A percentile compares a stretch with the other conserved stretches of the same genome.
Evolutionary conservation across 768 basidiomycete species (phyloP).

Genomic region (Pulveroboletus frians): DNA sequence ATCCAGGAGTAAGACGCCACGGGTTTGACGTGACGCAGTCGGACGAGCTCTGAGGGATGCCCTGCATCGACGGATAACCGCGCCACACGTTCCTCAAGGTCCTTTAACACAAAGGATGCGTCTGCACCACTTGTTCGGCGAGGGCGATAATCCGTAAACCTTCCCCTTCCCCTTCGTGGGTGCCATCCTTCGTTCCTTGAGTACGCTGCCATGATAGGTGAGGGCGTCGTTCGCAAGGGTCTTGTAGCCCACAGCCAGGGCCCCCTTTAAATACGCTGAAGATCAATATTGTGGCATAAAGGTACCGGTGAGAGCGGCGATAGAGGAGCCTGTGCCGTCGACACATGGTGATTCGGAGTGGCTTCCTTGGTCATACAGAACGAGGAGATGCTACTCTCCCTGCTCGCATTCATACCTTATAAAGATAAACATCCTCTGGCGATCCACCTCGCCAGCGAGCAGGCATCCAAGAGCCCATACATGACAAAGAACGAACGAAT

Average conservation of each 20-base stretch:
- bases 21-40: conserved; percentile 37
- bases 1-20: conserved; percentile 55
- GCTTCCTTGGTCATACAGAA: neutral
- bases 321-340: too few species aligned
- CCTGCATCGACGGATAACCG: conserved; percentile 13
- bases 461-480: neutral
- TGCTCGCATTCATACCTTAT: conserved; percentile 9
- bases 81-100: conserved; percentile 15
- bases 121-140: neutral
- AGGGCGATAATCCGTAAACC: neutral
- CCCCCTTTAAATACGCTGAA: conserved; percentile 4
- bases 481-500: neutral
- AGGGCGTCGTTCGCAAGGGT: neutral
- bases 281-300: conserved; percentile 8
- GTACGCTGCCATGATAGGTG: conserved; percentile 19
- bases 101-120: conserved; percentile 18
- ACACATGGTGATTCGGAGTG: neutral
- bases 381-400: neutral
- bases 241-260: neutral
- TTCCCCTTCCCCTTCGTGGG: conserved; percentile 17
- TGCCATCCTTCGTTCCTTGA: conserved; percentile 4
- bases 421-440: conserved; percentile 18
- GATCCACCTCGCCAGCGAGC: conserved; percentile 23
- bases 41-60: conserved; percentile 21
- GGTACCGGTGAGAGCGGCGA: too few species aligned